Conservation (phyloP, 2,329 filamentous ascomycete genomes). For the Boeremia exigua region DNA sequence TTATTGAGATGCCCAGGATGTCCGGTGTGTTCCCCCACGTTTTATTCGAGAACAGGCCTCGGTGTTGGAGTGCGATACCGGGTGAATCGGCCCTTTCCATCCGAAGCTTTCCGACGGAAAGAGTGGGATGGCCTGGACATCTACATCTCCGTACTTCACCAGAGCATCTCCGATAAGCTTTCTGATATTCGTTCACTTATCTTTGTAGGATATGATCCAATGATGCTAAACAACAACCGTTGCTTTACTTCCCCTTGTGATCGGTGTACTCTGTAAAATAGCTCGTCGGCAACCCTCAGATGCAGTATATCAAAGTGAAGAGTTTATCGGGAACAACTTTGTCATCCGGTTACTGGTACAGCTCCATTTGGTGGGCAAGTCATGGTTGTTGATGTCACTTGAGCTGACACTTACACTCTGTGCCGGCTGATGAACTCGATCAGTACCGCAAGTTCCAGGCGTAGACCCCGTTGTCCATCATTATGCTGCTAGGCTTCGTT, state of each 20-base stretch:
- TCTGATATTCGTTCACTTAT: too few species aligned
- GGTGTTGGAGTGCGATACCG: conserved; percentile 11
- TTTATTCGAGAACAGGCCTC: neutral
- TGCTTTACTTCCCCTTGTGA: too few species aligned
- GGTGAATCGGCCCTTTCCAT: conserved; percentile 11
- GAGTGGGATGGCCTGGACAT: neutral
- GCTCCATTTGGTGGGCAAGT: too few species aligned
- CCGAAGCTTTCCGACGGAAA: conserved; percentile 13
- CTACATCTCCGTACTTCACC: neutral
- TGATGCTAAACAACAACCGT: too few species aligned
- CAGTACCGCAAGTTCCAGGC: neutral
- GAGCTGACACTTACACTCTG: neutral
- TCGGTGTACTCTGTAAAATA: too few species aligned
- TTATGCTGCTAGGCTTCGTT: neutral
- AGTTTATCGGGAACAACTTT: too few species aligned
- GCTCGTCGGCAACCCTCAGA: too few species aligned
- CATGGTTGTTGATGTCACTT: neutral
- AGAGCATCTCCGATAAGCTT: too few species aligned
- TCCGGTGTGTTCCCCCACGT: neutral
- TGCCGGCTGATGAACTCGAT: neutral
- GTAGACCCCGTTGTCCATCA: conserved; percentile 1
- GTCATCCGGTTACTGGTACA: too few species aligned
- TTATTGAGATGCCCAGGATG: neutral
- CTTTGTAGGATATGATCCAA: too few species aligned
- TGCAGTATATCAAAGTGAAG: too few species aligned